Base-by-base conservation (phyloP, 2,329 filamentous ascomycete genomes). In the Amauroascus niger region DNA sequence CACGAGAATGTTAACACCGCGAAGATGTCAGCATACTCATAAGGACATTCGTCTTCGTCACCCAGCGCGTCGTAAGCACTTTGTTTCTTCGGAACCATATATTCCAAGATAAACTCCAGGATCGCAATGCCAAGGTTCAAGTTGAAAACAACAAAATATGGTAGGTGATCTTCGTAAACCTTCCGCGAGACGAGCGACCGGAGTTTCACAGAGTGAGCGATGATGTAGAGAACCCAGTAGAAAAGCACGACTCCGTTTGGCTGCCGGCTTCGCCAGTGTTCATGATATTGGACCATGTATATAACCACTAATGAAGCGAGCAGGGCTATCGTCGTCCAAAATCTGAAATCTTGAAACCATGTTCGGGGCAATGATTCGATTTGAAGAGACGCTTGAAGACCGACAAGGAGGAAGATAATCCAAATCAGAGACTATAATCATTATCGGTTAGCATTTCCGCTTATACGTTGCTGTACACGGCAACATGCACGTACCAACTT, bases 21-120 rank as follows among this genome's bases (percentile, higher is more conserved):
- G 72, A 98, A 98, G 50, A 97, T 77, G 56, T 91, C 89, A 11
- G 93, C 90, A 67, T 95, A 95, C 70, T 97, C 90, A 58, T 87
- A 83, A 0, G 77, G 77, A 57, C 83, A 86, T 69, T 87, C 83
- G 60, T 86, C 79, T 54, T 72, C 70, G 56, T 84, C 80, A 6
- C 81, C 82, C 47, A 86, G 68, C 5, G 81, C 81, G 66, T 85
- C 79, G 64, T 87, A 87, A 44, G 76, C 80, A 61, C 81, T 86
- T 55, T 82, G 72, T 60, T 80, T 81, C 70, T 90, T 91, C n/a
- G 87, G 87, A 66, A 90, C 83, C 16, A 95, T 74, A 80, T 90
- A 95, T 72, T 96, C 90, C 33, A 94, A 71, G 11, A 81, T 70
- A 59, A 95, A 93, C 59, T 88, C 87, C 7, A 81, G 60, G 1